Conservation (phyloP, 352 stramenopile genomes). For the Pythium myriotylum region DNA sequence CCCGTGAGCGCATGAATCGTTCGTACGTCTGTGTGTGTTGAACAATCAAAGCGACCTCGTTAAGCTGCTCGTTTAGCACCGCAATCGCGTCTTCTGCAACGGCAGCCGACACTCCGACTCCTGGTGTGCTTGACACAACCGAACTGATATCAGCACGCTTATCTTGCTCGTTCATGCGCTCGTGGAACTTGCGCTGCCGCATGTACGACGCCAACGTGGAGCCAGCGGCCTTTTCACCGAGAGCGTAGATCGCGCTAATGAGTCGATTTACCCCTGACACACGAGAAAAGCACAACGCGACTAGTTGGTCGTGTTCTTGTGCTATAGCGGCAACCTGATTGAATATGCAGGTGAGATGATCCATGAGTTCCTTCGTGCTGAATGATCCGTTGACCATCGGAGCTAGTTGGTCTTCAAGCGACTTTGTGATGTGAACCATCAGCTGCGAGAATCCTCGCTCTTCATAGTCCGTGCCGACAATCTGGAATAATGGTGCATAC, state of each 20-base stretch:
- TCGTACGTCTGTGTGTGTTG: conserved; percentile 90
- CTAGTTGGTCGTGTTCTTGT: conserved; percentile 63
- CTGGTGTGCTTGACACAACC: conserved; percentile 4
- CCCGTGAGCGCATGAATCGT: conserved; percentile 82
- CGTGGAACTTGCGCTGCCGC: conserved; percentile 67
- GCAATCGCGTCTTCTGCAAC: conserved; percentile 63
- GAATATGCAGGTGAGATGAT: conserved; percentile 73
- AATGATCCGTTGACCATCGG: conserved; percentile 48
- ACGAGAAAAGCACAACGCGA: conserved; percentile 52
- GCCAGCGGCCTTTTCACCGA: conserved; percentile 60
- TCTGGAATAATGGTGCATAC: conserved; percentile 81
- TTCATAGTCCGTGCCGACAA: conserved; percentile 68
- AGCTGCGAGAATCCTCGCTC: conserved; percentile 63
- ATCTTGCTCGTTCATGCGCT: conserved; percentile 46
- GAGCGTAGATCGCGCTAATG: conserved; percentile 52
- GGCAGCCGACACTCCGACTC: not conserved
- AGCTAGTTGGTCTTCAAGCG: conserved; percentile 39
- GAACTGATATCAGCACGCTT: conserved; percentile 18
- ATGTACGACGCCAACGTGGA: conserved; percentile 75
- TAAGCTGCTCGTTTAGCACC: conserved; percentile 82
- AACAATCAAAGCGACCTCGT: conserved; percentile 85
- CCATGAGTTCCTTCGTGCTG: conserved; percentile 77
- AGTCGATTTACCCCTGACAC: conserved; percentile 59
- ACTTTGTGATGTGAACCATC: conserved; percentile 44
- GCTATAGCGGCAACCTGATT: conserved; percentile 70